These are phyloP conservation scores for Penicillium brasilianum DNA, from an alignment of 2,329 filamentous ascomycete species.

Conservation along the genomic window DNA sequence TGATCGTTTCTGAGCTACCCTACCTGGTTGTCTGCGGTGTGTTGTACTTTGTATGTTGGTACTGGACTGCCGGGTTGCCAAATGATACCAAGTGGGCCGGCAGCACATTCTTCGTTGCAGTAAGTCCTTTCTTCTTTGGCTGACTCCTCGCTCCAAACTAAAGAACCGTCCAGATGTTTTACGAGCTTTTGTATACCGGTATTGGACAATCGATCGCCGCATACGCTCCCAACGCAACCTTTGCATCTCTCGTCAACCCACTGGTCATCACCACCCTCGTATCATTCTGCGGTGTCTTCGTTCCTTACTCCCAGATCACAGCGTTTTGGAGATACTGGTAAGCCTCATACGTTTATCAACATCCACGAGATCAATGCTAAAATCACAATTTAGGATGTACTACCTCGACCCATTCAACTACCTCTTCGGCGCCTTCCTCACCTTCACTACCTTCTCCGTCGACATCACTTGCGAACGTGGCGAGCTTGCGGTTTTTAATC, in stretches of 20 bases:
- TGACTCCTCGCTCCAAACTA: slow-evolving; percentile 13
- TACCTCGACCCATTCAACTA: slow-evolving; percentile 11
- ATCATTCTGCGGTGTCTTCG: slow-evolving; percentile 6
- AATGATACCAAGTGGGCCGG: neutral
- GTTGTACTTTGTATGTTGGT: slow-evolving; percentile 74
- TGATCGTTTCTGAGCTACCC: slow-evolving; percentile 72
- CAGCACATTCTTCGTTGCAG: slow-evolving; percentile 27
- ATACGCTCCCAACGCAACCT: slow-evolving; percentile 9
- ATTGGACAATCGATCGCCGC: slow-evolving; percentile 9
- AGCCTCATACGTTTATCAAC: slow-evolving; percentile 1
- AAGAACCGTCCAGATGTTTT: slow-evolving; percentile 12
- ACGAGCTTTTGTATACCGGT: slow-evolving; percentile 9
- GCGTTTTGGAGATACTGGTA: slow-evolving; percentile 10
- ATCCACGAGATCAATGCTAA: slow-evolving; percentile 3
- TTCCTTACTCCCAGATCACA: slow-evolving; percentile 3
- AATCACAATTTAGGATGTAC: slow-evolving; percentile 3
- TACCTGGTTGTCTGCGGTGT: slow-evolving; percentile 65
- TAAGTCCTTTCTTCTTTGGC: slow-evolving; percentile 9
- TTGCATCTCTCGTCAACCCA: slow-evolving; percentile 8
- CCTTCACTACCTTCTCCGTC: slow-evolving; percentile 10
- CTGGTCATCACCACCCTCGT: slow-evolving; percentile 4
- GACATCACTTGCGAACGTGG: slow-evolving; percentile 4
- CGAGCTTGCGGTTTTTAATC: slow-evolving; percentile 12
- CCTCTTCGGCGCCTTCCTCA: slow-evolving; percentile 9
- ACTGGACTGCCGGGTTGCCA: slow-evolving; percentile 58